phyloP scores from a whole-genome alignment of 805 yeast species.

The Komagataella ulmi region DNA sequence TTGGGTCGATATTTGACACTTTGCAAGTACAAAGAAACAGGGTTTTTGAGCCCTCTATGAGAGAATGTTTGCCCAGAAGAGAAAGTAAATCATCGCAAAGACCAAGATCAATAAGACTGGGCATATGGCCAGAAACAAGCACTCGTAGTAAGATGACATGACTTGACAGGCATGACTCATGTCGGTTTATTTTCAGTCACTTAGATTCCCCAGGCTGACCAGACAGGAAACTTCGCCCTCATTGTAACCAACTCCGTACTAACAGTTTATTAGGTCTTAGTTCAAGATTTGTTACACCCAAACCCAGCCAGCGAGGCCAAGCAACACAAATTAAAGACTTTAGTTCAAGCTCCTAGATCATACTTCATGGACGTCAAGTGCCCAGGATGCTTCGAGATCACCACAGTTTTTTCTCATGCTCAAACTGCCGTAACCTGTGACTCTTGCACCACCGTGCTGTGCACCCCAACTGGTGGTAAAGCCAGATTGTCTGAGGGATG shows the following conservation, averaged over 20 bases:
- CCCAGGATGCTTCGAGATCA: slow-evolving; percentile 98
- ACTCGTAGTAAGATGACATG: neutral
- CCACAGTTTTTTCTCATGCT: slow-evolving; percentile 99
- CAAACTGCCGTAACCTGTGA: slow-evolving; percentile 99
- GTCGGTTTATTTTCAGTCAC: neutral
- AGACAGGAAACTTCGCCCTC: neutral
- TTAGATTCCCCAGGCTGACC: neutral
- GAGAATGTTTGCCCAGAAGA: neutral
- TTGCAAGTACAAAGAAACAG: too few species aligned
- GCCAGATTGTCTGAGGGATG: slow-evolving; percentile 99
- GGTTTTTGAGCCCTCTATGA: too few species aligned
- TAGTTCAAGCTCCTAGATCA: slow-evolving; percentile 97
- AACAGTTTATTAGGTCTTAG: slow-evolving; percentile 58
- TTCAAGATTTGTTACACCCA: slow-evolving; percentile 98
- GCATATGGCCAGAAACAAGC: neutral
- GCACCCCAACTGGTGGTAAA: slow-evolving; percentile 99
- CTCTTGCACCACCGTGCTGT: slow-evolving; percentile 93
- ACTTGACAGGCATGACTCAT: neutral
- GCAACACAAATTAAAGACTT: slow-evolving; percentile 94
- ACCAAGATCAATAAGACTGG: neutral
- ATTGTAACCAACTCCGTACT: neutral
- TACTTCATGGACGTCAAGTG: slow-evolving; percentile 99
- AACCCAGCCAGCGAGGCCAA: slow-evolving; percentile 91
- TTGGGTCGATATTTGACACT: neutral
- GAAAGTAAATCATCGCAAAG: neutral